Base-by-base conservation (phyloP, 306 rosid genomes). In the Fragaria vesca region DNA sequence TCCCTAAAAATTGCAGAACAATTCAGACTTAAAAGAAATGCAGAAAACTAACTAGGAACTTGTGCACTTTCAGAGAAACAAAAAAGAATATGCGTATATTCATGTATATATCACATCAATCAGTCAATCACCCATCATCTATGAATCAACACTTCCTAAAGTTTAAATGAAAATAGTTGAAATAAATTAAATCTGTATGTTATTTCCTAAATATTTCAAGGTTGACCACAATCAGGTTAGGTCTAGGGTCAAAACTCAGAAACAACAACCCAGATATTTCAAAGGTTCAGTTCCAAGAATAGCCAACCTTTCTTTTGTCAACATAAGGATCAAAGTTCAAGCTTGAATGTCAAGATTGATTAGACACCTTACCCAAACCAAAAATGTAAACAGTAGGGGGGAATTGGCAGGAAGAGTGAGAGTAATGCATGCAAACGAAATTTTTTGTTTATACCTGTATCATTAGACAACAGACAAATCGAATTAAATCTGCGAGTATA, bases 221-320 rank as follows among this genome's bases (percentile, higher is more conserved):
- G 46, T 43, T 43, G 46, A 61, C 67, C 24, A 17, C 4, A 32
- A 65, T 34, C 70, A 66, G 46, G 12, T 34, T 18, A 42, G 26
- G 46, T 18, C 47, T 34, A 65, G 43, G 42, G 34, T 60, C 67
- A 28, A 61, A 61, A 30, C 68, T 62, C 70, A 66, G 70, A 66
- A 66, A 38, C 47, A 34, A 18, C 26, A 20, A 66, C 48, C 71
- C 24, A 36, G 48, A 38, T 66, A 66, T 12, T 66, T 20, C 30
- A 8, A 15, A 13, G 24, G 26, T 24, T 38, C 48, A 55, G 2
- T 55, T 52, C 47, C 40, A 32, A 32, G 46, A 72, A n/a, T 12
- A 50, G 6, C 32, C 47, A 4, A 34, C 12, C 20, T 62, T 57
- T 21, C 15, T 57, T 21, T 57, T 58, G 4, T 12, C 51, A 46